Base-by-base conservation (phyloP, 176 grass and related monocot genomes). In the Oryza rufipogon region DNA sequence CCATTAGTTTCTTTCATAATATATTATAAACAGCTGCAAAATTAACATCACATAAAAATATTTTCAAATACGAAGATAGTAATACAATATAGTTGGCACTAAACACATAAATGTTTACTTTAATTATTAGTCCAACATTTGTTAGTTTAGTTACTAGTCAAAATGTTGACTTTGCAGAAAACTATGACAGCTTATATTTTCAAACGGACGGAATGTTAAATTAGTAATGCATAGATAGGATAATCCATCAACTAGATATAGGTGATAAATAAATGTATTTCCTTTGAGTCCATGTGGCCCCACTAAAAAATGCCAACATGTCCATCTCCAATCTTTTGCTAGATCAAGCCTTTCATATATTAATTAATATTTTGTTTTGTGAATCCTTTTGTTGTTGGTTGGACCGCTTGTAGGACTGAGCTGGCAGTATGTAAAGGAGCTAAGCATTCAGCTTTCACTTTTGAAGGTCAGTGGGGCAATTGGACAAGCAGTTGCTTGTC, bases 401-500 rank as follows among this genome's bases (percentile, higher is more conserved):
- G 67, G 80, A 66, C 44, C 72, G 0, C 71, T 83, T 78, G 74
- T 66, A 45, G 80, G 30, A 83, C 38, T 44, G 86, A 70, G 52
- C 66, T 88, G 80, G 86, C 66, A 77, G 74, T 73, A 52, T 73
- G 56, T 23, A 70, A 77, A 83, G 39, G 52, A 82, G 64, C 48
- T 68, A 51, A 83, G 28, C 65, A 73, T 72, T 77, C 74, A 73
- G 68, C 58, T 72, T 77, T 73, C 56, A 61, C 74, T 83, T 88
- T 88, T 78, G 3, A 79, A 83, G 67, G 75, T 73, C n/a, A 79
- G 44, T 56, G 72, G 66, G 51, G 66, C 74, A 64, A 87, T 51
- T 71, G 73, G 41, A 39, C 68, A 79, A 88, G 74, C 80, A 83
- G 80, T 88, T 88, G 86, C 86, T 66, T 83, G 80, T 88, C 80